These are phyloP conservation scores for Nakazawaea siamensis DNA, from an alignment of 805 yeast genomes.

Conservation along the genomic window DNA sequence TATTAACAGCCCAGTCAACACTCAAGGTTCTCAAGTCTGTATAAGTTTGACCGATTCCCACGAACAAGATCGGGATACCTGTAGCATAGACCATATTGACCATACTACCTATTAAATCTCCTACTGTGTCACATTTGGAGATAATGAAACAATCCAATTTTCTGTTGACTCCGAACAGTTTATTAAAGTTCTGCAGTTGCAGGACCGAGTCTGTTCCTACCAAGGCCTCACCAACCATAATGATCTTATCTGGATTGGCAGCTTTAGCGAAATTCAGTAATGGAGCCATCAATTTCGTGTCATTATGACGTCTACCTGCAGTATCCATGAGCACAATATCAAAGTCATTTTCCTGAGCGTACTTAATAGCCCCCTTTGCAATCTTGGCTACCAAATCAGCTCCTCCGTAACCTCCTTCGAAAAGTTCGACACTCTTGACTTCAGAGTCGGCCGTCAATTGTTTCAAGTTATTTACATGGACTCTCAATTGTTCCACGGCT, in stretches of 20 bases:
- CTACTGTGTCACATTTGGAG: constrained; percentile 95
- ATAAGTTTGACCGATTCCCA: constrained; percentile 95
- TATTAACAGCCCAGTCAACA: constrained; percentile 87
- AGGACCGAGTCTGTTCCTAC: constrained; percentile 97
- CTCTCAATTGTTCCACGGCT: constrained; percentile 95
- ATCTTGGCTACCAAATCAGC: constrained; percentile 90
- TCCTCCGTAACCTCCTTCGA: constrained; percentile 94
- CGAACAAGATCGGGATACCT: constrained; percentile 88
- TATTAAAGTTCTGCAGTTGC: constrained; percentile 89
- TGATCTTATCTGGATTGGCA: constrained; percentile 91
- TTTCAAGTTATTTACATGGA: constrained; percentile 80
- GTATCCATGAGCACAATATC: constrained; percentile 93
- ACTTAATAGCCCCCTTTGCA: constrained; percentile 83
- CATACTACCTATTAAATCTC: constrained; percentile 92
- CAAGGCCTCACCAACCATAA: constrained; percentile 97
- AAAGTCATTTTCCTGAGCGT: constrained; percentile 59
- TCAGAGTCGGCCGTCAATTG: constrained; percentile 47
- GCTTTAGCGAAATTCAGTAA: constrained; percentile 90
- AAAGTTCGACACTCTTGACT: constrained; percentile 55
- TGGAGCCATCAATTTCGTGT: constrained; percentile 91
- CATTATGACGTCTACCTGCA: constrained; percentile 96
- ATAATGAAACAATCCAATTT: constrained; percentile 84
- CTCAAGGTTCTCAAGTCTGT: constrained; percentile 87
- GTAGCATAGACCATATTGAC: constrained; percentile 97
- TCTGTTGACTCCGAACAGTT: constrained; percentile 82